Percentiles rank a stretch among this genome's conserved stretches.
Conservation (phyloP, 2,329 filamentous ascomycete genomes). For the Trichoderma sp. region DNA sequence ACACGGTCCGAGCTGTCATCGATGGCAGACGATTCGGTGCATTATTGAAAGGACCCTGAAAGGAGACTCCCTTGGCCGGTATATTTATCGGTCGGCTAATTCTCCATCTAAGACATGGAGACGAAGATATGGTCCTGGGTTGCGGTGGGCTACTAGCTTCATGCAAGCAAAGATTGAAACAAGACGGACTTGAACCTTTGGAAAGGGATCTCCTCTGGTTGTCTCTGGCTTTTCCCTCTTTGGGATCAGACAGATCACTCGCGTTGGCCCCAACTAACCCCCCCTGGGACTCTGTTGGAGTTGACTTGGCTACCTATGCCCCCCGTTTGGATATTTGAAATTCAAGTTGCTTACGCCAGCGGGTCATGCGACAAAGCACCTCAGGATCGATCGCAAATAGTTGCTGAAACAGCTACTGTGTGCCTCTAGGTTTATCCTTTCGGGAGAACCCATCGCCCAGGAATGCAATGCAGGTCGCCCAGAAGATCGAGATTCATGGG, state of each 20-base stretch:
- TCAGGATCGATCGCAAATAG: not conserved
- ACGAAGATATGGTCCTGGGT: not conserved
- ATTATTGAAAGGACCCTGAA: constrained; percentile 7
- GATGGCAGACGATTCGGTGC: constrained; percentile 7
- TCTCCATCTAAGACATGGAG: not conserved
- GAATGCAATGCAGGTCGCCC: constrained; percentile 2
- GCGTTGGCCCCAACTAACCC: not conserved
- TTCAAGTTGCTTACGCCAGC: constrained; percentile 5
- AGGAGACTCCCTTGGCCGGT: not conserved
- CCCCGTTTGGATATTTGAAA: not conserved
- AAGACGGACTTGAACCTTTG: not conserved
- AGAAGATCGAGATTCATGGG: not conserved
- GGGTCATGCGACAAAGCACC: not conserved
- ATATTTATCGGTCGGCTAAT: not conserved
- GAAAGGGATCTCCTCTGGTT: not conserved
- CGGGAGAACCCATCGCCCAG: not conserved
- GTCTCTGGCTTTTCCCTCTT: not conserved
- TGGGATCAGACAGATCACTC: not conserved
- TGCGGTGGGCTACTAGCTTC: not conserved
- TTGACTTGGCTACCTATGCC: not conserved
- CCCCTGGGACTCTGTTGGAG: not conserved
- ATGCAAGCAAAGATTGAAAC: not conserved
- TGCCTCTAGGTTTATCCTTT: not conserved
- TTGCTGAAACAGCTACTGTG: not conserved
- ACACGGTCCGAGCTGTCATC: constrained; percentile 4